phyloP scores from a whole-genome alignment of 179 eudicot genomes.

The Vitellaria paradoxa region DNA sequence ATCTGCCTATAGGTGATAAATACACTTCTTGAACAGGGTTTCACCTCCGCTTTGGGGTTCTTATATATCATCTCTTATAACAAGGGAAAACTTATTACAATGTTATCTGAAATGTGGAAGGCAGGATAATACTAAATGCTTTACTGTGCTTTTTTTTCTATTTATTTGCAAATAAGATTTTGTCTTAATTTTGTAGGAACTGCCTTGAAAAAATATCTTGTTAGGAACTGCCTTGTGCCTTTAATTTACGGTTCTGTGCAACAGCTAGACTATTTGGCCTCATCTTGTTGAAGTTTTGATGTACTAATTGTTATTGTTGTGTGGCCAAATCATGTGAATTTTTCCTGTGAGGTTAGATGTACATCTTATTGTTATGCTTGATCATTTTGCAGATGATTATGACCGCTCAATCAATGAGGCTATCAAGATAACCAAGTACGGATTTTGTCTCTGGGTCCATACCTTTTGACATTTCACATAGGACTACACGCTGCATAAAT shows the following conservation, averaged over 20 bases:
- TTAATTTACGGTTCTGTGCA: not conserved
- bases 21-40: too few relatives aligned
- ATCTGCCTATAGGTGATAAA: too few relatives aligned
- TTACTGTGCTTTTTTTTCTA: not conserved
- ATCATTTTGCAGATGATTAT: conserved; percentile 65
- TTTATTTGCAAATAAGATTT: not conserved
- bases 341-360: not conserved
- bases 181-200: not conserved
- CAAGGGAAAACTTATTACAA: not conserved
- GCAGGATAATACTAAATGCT: not conserved
- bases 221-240: conserved; percentile 4
- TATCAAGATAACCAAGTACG: conserved; percentile 75
- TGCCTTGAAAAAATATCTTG: not conserved
- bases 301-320: not conserved
- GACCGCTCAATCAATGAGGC: conserved; percentile 83
- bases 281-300: not conserved
- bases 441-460: conserved; percentile 9
- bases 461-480: not conserved
- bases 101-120: not conserved
- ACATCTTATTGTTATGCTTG: conserved; percentile 14
- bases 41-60: too few relatives aligned
- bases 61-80: too few relatives aligned
- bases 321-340: not conserved
- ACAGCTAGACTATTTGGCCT: not conserved
- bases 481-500: not conserved